phyloP scores from a whole-genome alignment of 2,329 filamentous ascomycete genomes.

The Xylaria arbuscula region DNA sequence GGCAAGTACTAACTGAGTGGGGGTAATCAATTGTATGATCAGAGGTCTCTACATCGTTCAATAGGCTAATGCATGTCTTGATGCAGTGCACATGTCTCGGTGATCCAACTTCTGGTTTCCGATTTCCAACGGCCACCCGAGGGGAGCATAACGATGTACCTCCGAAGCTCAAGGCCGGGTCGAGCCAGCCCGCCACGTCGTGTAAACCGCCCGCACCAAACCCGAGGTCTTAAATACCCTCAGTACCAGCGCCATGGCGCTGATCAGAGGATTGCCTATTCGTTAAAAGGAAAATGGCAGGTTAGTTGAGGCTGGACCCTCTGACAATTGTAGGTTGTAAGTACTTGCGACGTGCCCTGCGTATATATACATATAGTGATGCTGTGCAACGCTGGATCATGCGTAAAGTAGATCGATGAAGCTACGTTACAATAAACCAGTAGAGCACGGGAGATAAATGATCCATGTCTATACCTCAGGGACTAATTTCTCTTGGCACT shows the following conservation, averaged over 20 bases:
- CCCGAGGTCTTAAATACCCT: conserved; percentile 14
- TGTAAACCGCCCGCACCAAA: not conserved
- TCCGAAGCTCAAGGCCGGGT: not conserved
- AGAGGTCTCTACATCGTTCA: not conserved
- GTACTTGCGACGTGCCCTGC: not conserved
- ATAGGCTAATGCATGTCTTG: not conserved
- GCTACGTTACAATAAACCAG: not conserved
- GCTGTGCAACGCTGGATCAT: conserved; percentile 3
- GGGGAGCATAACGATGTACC: not conserved
- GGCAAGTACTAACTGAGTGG: not conserved
- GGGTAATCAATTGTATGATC: not conserved
- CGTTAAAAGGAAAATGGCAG: not conserved
- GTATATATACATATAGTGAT: not conserved
- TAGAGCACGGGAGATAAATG: not conserved
- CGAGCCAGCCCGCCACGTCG: not conserved
- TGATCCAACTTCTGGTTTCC: not conserved
- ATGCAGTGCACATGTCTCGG: not conserved
- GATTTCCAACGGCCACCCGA: not conserved
- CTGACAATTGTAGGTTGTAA: not conserved
- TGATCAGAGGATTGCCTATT: not conserved
- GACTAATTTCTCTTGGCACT: conserved; percentile 7
- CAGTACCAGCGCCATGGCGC: not conserved
- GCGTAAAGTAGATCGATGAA: conserved; percentile 9
- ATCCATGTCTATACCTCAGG: conserved; percentile 13
- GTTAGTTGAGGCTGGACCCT: not conserved